Base-by-base conservation (phyloP, 2,329 filamentous ascomycete species). In the Coniochaeta sp. region DNA sequence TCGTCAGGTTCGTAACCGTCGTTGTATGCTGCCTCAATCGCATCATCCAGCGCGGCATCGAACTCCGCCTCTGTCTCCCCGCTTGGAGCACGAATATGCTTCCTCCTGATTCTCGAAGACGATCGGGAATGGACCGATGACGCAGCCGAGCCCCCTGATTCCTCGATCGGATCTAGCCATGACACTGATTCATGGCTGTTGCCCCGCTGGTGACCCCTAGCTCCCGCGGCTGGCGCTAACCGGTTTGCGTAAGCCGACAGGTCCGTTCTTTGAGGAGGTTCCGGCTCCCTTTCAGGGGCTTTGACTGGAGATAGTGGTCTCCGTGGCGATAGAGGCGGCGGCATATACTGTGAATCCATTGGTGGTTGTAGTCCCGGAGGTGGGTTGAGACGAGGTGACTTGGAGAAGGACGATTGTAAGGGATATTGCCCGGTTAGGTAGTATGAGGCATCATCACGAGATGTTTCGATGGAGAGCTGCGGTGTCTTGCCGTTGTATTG, bases 11-110 rank as follows among this genome's bases (percentile, higher is more conserved):
- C 91, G 56, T 90, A 88, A 1, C 89, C 89, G 56, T 96, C 91
- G 65, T 96, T 87, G 66, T 97, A 99, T 5, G 92, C 94, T 49
- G 92, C 92, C 67, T 97, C 94, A 8, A 97, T 91, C 13, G 94
- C 94, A 22, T 91, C 92, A 70, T 97, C 92, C 40, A 97, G 76
- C 4, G 94, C 94, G 8, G 90, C 91, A 68, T 96, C 91, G 58
- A 97, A 96, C 63, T 96, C 91, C 6, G 89, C 86, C 65, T 95
- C 89, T 0, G 89, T 94, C 27, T 79, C 83, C 42, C 83, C 84
- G 57, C 87, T 92, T 3, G 77, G 65, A 31, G 76, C 76, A 48
- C 86, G 82, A 50, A 89, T 80, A 57, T 87, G 85, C 61, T 86
- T 89, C 56, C 86, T 78, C 55, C 82, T 78, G 47, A 87, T 70